phyloP scores from a whole-genome alignment of 495 filamentous ascomycete genomes.

The Emericellopsis terricola region DNA sequence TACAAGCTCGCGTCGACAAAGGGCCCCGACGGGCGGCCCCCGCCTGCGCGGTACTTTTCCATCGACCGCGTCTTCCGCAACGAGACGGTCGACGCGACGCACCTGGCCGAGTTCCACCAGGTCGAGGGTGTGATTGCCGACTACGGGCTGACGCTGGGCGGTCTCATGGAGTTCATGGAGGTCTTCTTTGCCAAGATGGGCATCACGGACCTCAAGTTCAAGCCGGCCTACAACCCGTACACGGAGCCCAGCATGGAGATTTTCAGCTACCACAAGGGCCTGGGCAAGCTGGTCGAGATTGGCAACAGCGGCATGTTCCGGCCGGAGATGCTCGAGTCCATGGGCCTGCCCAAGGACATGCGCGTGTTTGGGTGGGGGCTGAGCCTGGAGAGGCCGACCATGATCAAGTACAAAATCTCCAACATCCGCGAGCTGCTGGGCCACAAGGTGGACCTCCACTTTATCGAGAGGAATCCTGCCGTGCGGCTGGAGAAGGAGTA shows the following conservation, averaged over 20 bases:
- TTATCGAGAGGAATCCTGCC: slow-evolving; percentile 69
- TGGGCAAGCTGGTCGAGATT: slow-evolving; percentile 57
- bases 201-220: slow-evolving; percentile 73
- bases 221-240: slow-evolving; percentile 96
- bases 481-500: slow-evolving; percentile 63
- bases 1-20: slow-evolving; percentile 65
- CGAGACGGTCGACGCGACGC: slow-evolving; percentile 90
- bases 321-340: slow-evolving; percentile 73
- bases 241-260: slow-evolving; percentile 98
- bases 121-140: slow-evolving; percentile 97
- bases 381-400: slow-evolving; percentile 83
- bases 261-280: slow-evolving; percentile 78
- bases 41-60: slow-evolving; percentile 82
- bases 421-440: slow-evolving; percentile 78
- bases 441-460: slow-evolving; percentile 68
- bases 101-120: slow-evolving; percentile 96
- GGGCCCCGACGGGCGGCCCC: slow-evolving; percentile 26
- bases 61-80: slow-evolving; percentile 91
- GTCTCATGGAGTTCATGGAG: slow-evolving; percentile 90
- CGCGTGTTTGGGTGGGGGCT: slow-evolving; percentile 82
- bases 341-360: slow-evolving; percentile 79
- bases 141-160: slow-evolving; percentile 76
- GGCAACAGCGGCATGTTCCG: slow-evolving; percentile 98
- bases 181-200: slow-evolving; percentile 96
- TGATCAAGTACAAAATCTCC: slow-evolving; percentile 84